Evolutionary conservation across 169 alveolate species (phyloP), one percentile per base, ranked within the genome.

Genomic region (Plasmodium adleri): DNA sequence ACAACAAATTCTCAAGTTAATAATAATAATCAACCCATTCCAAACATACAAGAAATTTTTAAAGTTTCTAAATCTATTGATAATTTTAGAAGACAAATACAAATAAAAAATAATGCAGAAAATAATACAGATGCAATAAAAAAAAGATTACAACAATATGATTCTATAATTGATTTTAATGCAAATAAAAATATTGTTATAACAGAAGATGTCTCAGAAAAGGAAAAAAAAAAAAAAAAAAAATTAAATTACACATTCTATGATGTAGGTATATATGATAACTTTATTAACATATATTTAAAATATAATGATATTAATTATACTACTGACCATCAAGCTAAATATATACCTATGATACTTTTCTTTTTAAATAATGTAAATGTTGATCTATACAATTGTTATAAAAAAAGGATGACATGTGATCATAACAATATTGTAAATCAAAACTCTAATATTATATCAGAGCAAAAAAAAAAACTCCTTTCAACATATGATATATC

Each of bases 251-350:
- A n/a, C 12, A 63, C 32, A 8, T 76, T 76, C 63, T 45, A 32
- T n/a, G 71, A 76, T 22, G 6, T 76, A 15, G 89, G 89, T 1
- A 76, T 76, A 7, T 76, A 39, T 15, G 89, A 76, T 13, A 52
- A 76, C 15, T 76, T 76, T 58, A 68, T 76, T 17, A 76, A 76
- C 4, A 76, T 64, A n/a, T 76, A 76, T 68, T 76, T 76, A 22
- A 76, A 66, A 49, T 76, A 76, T 43, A 76, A 76, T 32, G 59
- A 68, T 4, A 78, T 78, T n/a, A 26, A 78, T 24, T 64, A 22
- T 22, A 47, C 89, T 5, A 78, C 89, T 6, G 45, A 64, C 10
- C 50, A 78, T 7, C 89, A 78, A 45, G 49, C 24, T 20, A 78
- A 64, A 59, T 64, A 39, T 56, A 78, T 78, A 15, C 89, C 89